Percentiles rank a stretch among this genome's conserved stretches.
Conservation (phyloP, 495 filamentous ascomycete species). For the Penicillium dipodomyicola region DNA sequence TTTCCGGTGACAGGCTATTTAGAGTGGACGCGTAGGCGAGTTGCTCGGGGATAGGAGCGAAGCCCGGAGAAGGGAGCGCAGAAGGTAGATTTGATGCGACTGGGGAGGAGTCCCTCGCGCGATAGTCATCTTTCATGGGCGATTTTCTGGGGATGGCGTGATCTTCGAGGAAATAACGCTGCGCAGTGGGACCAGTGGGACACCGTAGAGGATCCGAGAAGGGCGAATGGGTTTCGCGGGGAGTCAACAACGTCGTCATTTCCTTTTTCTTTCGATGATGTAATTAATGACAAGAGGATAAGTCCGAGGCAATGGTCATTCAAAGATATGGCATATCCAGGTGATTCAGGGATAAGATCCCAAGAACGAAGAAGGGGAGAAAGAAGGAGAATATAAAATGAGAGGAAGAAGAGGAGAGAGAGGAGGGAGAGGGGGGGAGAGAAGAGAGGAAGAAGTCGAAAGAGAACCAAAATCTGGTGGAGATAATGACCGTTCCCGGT, state of each 20-base stretch:
- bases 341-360: neutral
- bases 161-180: conserved; percentile 44
- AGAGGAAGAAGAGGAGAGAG: no score
- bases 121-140: conserved; percentile 34
- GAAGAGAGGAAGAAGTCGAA: neutral
- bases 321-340: conserved; percentile 6
- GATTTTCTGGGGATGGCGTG: conserved; percentile 34
- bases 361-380: neutral
- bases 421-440: no score
- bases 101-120: conserved; percentile 33
- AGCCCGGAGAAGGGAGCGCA: conserved; percentile 40
- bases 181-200: conserved; percentile 43
- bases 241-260: conserved; percentile 49
- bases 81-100: conserved; percentile 39
- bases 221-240: conserved; percentile 37
- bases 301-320: neutral
- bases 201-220: conserved; percentile 41
- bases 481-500: neutral
- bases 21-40: conserved; percentile 54
- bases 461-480: neutral
- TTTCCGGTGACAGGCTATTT: conserved; percentile 61
- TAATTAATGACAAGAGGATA: neutral
- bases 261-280: conserved; percentile 1
- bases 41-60: conserved; percentile 28
- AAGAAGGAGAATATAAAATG: no score